A percentile compares a stretch with the other conserved stretches of the same genome.
Evolutionary conservation across 441 rosid genomes (phyloP).

Genomic region (Macaranga tanarius): DNA sequence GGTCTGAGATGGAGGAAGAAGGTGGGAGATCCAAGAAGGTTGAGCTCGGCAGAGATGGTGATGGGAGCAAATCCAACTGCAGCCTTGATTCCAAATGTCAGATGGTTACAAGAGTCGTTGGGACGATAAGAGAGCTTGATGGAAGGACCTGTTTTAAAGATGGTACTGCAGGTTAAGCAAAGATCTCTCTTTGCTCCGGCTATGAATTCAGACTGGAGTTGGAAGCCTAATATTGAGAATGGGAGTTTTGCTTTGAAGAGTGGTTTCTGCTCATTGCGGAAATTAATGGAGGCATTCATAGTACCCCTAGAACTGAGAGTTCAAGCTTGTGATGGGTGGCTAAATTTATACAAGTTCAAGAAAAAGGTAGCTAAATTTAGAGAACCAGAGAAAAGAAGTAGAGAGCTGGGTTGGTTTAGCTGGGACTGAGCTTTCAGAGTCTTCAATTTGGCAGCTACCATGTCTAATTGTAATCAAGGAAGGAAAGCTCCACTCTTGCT

Average conservation of each 20-base stretch:
- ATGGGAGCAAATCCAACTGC: neutral
- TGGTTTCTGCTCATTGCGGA: neutral
- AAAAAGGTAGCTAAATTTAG: neutral
- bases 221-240: neutral
- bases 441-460: neutral
- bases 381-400: too few relatives aligned
- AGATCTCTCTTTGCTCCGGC: neutral
- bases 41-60: neutral
- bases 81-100: neutral
- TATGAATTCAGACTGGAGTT: neutral
- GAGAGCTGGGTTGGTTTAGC: neutral
- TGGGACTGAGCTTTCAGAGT: constrained; percentile 1
- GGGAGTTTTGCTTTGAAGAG: neutral
- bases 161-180: neutral
- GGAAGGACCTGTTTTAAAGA: neutral
- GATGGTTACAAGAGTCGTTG: neutral
- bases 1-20: neutral
- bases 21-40: neutral
- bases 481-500: neutral
- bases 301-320: neutral
- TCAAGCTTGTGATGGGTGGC: neutral
- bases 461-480: neutral
- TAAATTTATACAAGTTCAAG: neutral
- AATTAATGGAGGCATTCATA: neutral
- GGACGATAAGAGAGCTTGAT: neutral